Evolutionary conservation across 2,329 filamentous ascomycete genomes (phyloP).

Genomic region (Bipolaris sorokiniana): DNA sequence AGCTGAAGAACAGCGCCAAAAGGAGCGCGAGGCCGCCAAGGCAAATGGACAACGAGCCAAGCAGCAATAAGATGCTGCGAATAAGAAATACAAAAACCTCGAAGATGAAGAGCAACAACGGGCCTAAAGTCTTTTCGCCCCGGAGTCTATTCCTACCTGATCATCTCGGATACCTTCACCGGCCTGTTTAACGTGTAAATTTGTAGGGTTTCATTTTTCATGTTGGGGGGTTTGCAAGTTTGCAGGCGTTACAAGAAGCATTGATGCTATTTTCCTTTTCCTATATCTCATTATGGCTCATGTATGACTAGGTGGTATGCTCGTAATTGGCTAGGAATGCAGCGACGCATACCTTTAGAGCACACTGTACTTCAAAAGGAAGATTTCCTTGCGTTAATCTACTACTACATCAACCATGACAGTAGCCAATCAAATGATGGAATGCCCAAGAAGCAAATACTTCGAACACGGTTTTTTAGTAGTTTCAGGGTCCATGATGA

Average conservation of each 20-base stretch:
- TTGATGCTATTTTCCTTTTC: neutral
- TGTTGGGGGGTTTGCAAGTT: conserved; percentile 15
- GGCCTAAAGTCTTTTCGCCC: neutral
- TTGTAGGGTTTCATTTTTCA: neutral
- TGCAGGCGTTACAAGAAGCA: conserved; percentile 18
- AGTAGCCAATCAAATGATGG: neutral
- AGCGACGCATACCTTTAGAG: conserved; percentile 9
- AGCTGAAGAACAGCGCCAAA: conserved; percentile 71
- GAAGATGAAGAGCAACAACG: conserved; percentile 27
- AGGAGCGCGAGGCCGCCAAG: conserved; percentile 53
- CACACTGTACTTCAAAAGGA: neutral
- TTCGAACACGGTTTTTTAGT: neutral
- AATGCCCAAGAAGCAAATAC: neutral
- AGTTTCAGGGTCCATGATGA: conserved; percentile 30
- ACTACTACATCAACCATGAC: neutral
- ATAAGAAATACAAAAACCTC: conserved; percentile 31
- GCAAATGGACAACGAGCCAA: conserved; percentile 24
- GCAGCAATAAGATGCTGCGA: conserved; percentile 25
- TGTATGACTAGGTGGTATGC: conserved; percentile 23
- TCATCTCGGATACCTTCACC: neutral
- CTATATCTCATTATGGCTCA: conserved; percentile 8
- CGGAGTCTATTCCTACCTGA: too few relatives aligned
- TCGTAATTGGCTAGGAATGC: conserved; percentile 10
- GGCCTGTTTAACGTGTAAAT: neutral
- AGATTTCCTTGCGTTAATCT: neutral